Evolutionary conservation across 1,139 yeast genomes (phyloP).

Genomic region (Lodderomyces parapsilosis): DNA sequence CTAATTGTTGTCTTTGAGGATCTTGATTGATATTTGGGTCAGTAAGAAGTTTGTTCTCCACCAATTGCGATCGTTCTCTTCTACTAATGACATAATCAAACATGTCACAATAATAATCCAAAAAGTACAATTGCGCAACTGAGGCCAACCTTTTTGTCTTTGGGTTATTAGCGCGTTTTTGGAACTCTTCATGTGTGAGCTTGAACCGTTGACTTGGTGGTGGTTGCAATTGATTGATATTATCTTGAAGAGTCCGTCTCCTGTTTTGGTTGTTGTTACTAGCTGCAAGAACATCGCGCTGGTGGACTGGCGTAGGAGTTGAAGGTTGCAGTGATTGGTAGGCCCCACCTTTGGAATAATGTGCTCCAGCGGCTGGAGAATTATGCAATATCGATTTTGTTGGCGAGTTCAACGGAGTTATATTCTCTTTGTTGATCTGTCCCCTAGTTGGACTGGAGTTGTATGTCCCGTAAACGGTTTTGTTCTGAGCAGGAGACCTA

Average conservation of each 20-base stretch:
- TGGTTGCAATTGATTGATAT: slow-evolving; percentile 37
- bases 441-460: slow-evolving; percentile 6
- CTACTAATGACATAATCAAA: slow-evolving; percentile 89
- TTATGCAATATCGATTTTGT: slow-evolving; percentile 37
- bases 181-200: slow-evolving; percentile 45
- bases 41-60: slow-evolving; percentile 53
- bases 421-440: slow-evolving; percentile 43
- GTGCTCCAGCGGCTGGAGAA: slow-evolving; percentile 22
- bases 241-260: slow-evolving; percentile 18
- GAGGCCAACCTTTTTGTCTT: slow-evolving; percentile 86
- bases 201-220: slow-evolving; percentile 16
- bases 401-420: slow-evolving; percentile 46
- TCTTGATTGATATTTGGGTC: slow-evolving; percentile 39
- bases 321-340: slow-evolving; percentile 10
- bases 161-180: slow-evolving; percentile 61
- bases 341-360: slow-evolving; percentile 10
- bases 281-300: background rate
- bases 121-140: slow-evolving; percentile 78
- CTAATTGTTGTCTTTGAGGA: slow-evolving; percentile 54
- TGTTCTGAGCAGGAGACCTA: slow-evolving; percentile 15
- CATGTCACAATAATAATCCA: slow-evolving; percentile 95
- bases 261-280: background rate
- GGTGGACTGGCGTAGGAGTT: slow-evolving; percentile 9
- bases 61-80: slow-evolving; percentile 72
- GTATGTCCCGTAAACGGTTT: slow-evolving; percentile 1